phyloP scores from a whole-genome alignment of 345 rosid genomes.

The Aquilaria sinensis region DNA sequence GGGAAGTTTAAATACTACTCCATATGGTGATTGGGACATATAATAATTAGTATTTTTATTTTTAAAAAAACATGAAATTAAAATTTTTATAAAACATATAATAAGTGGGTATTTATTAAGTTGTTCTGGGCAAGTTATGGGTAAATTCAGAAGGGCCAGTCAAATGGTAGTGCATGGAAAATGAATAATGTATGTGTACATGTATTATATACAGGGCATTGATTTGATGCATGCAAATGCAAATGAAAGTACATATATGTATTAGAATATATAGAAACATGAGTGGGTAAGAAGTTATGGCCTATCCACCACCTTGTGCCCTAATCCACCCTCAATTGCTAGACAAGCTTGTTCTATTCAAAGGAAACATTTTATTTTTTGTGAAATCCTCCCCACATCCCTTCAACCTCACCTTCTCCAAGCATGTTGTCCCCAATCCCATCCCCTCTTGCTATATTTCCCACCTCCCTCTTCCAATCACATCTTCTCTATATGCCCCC shows the following conservation, averaged over 20 bases:
- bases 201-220: too few species aligned
- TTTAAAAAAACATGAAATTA: constrained; percentile 1
- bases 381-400: constrained; percentile 28
- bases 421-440: constrained; percentile 25
- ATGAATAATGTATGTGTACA: too few species aligned
- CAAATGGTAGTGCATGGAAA: constrained; percentile 28
- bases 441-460: constrained; percentile 3
- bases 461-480: constrained; percentile 18
- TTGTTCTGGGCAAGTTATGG: constrained; percentile 38
- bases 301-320: constrained; percentile 35
- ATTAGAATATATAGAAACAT: constrained; percentile 40
- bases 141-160: constrained; percentile 21
- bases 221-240: too few species aligned
- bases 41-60: too few species aligned
- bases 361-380: constrained; percentile 49
- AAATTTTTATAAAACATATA: too few species aligned
- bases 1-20: constrained; percentile 4
- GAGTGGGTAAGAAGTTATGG: constrained; percentile 35
- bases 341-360: constrained; percentile 44
- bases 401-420: constrained; percentile 8
- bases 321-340: constrained; percentile 40
- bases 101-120: too few species aligned
- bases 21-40: too few species aligned
- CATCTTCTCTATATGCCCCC: constrained; percentile 1
- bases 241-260: too few species aligned